Evolutionary conservation across 345 rosid genomes (phyloP), one percentile per base, ranked within the genome.

Genomic region (Hibiscus mutabilis): DNA sequence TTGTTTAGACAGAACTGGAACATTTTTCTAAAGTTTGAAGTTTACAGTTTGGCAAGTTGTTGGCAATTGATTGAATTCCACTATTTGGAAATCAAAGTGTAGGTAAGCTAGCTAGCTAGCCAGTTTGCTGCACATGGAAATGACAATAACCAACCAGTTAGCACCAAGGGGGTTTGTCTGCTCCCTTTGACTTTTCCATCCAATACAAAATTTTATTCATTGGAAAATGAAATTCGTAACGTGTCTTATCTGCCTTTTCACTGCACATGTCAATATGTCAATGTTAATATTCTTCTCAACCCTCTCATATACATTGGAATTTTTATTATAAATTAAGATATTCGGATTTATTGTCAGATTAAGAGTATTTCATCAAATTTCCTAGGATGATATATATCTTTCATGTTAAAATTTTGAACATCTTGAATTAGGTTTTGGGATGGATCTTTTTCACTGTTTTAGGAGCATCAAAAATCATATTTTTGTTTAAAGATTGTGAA

Each of bases 101-200:
- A 55, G 27, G 13, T 21, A 55, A 55, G 58, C 6, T 40, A 21
- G 60, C 27, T 55, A 55, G 15, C 51, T n/a, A n/a, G n/a, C n/a
- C 40, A 21, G 19, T 21, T 55, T 64, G 51, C 52, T 64, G 31
- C 52, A 70, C 74, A 74, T 78, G 69, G 82, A 71, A 72, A 49
- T 21, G 69, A 72, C 80, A 68, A 65, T 76, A 71, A 78, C 62
- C 69, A 70, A 21, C 71, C 27, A 44, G 47, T 19, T 10, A 53
- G 22, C 37, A 64, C 70, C 63, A 37, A 64, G 60, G 68, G 64
- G 61, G 21, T 64, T 57, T 69, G 47, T 71, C 68, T 53, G 71
- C 56, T 56, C 58, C 58, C 72, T 69, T 77, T 77, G 77, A 79
- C 80, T 70, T 80, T 67, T 47, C 46, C 47, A 12, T 21, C 13